phyloP scores from a whole-genome alignment of 2,329 filamentous ascomycete genomes.

The Tolypocladium album region DNA sequence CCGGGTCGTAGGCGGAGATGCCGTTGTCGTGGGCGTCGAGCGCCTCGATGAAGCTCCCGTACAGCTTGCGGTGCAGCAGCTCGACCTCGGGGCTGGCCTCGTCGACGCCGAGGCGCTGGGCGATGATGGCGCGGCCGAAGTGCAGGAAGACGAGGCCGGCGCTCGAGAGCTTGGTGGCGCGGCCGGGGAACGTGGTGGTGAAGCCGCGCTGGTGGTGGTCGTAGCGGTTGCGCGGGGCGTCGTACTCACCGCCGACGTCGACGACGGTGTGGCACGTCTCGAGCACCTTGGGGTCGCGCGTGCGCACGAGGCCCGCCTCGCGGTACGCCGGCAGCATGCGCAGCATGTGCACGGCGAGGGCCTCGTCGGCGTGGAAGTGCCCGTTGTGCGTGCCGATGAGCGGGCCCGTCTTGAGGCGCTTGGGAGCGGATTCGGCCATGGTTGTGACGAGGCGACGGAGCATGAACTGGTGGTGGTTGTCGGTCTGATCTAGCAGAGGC shows the following conservation, averaged over 20 bases:
- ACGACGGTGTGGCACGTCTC: constrained; percentile 86
- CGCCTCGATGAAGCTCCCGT: constrained; percentile 88
- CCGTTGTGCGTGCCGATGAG: constrained; percentile 93
- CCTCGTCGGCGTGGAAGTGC: constrained; percentile 98
- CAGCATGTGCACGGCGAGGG: constrained; percentile 91
- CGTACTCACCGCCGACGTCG: constrained; percentile 94
- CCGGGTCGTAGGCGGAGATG: constrained; percentile 69
- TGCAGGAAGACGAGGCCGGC: constrained; percentile 94
- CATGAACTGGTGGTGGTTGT: constrained; percentile 11
- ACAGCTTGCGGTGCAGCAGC: constrained; percentile 78
- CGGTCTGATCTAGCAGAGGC: background rate
- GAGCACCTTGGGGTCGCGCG: constrained; percentile 71
- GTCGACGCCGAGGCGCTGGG: constrained; percentile 37
- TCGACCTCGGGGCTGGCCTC: constrained; percentile 57
- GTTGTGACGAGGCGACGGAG: constrained; percentile 17
- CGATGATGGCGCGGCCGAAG: constrained; percentile 79
- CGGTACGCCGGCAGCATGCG: constrained; percentile 76
- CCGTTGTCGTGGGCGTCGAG: constrained; percentile 98
- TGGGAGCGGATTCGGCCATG: constrained; percentile 57
- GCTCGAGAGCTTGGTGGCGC: constrained; percentile 80
- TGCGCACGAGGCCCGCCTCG: constrained; percentile 66
- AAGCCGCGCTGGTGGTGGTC: constrained; percentile 98
- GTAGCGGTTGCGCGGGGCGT: constrained; percentile 65
- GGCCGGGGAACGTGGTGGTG: constrained; percentile 70
- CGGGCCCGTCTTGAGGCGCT: constrained; percentile 68